A percentile compares a stretch with the other conserved stretches of the same genome.
phyloP scores from a whole-genome alignment of 306 rosid species.

The Begonia peltatifolia region DNA sequence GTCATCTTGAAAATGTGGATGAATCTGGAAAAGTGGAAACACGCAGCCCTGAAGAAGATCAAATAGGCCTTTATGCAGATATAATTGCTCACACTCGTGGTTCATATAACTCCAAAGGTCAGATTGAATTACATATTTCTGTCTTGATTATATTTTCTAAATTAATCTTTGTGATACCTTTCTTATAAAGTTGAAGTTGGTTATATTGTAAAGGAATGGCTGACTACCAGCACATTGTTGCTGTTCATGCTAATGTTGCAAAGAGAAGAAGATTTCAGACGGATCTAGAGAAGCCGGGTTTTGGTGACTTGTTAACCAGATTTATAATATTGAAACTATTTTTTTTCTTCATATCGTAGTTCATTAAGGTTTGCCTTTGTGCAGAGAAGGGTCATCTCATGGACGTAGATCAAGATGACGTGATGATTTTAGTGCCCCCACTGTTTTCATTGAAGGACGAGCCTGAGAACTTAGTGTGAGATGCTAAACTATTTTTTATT shows the following conservation, averaged over 20 bases:
- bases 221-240: constrained; percentile 85
- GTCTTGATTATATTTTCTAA: background rate
- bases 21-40: constrained; percentile 10
- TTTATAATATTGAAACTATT: constrained; percentile 3
- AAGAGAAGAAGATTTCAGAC: constrained; percentile 54
- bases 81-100: constrained; percentile 41
- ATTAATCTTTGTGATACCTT: constrained; percentile 5
- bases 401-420: constrained; percentile 59
- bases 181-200: background rate
- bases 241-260: constrained; percentile 68
- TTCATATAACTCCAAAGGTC: constrained; percentile 76
- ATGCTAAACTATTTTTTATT: constrained; percentile 1
- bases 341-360: background rate
- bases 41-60: constrained; percentile 11
- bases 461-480: constrained; percentile 79
- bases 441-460: constrained; percentile 61
- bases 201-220: constrained; percentile 53
- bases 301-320: constrained; percentile 31
- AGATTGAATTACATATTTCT: constrained; percentile 7
- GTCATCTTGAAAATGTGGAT: constrained; percentile 13
- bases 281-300: constrained; percentile 38
- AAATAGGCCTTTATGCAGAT: constrained; percentile 30
- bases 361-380: constrained; percentile 1
- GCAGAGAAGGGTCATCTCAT: constrained; percentile 43
- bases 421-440: constrained; percentile 71